These are phyloP conservation scores for Bipolaris bicolor DNA, from an alignment of 2,329 filamentous ascomycete species.

Conservation along the genomic window DNA sequence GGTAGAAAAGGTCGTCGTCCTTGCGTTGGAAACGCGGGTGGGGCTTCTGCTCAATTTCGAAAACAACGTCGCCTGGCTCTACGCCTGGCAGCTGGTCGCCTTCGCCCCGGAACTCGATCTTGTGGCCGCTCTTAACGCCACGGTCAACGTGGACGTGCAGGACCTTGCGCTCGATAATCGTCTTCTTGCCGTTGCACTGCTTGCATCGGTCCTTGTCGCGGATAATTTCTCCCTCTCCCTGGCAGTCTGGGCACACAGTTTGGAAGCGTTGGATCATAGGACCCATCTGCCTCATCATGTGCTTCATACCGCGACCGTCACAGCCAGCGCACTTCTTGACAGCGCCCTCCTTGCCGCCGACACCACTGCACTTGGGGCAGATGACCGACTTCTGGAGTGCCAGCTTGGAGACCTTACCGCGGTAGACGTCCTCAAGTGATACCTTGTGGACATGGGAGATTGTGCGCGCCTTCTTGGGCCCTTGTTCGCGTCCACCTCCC, in stretches of 20 bases:
- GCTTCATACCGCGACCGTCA: constrained; percentile 97
- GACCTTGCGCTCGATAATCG: constrained; percentile 94
- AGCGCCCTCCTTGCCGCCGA: constrained; percentile 96
- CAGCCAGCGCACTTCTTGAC: constrained; percentile 91
- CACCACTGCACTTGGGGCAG: constrained; percentile 90
- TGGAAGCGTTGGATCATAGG: constrained; percentile 99
- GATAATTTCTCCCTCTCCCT: constrained; percentile 95
- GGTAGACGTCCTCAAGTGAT: constrained; percentile 95
- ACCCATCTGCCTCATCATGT: constrained; percentile 99
- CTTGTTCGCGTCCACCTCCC: constrained; percentile 77
- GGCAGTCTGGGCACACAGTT: constrained; percentile 97
- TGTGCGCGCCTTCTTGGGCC: constrained; percentile 89
- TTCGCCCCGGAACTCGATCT: constrained; percentile 96
- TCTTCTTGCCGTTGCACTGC: constrained; percentile 96
- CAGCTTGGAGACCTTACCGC: constrained; percentile 95
- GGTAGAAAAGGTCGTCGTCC: constrained; percentile 94
- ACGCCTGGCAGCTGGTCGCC: constrained; percentile 95
- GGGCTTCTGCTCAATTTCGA: constrained; percentile 99
- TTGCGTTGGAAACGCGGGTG: constrained; percentile 93
- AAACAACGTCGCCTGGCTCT: constrained; percentile 93
- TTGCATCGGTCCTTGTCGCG: constrained; percentile 98
- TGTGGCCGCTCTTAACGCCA: constrained; percentile 90
- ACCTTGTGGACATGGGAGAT: constrained; percentile 99
- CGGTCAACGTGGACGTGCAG: constrained; percentile 97
- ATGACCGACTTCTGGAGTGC: constrained; percentile 97